phyloP scores from a whole-genome alignment of 305 asterid species.

The Ruellia speciosa region DNA sequence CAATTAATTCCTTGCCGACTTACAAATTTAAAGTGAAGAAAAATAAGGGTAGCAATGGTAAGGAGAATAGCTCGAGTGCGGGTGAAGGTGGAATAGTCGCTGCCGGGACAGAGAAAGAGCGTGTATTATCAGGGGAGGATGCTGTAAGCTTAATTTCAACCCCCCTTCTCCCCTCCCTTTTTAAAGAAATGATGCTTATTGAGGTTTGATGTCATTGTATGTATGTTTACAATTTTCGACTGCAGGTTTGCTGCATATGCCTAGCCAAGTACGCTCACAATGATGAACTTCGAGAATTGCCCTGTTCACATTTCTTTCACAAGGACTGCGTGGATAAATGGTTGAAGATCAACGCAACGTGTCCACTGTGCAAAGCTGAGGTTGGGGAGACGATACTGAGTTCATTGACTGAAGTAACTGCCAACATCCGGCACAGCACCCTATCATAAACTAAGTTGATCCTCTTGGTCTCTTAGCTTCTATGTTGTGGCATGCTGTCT shows the following conservation, averaged over 20 bases:
- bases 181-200: background rate
- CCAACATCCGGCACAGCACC: constrained; percentile 39
- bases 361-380: constrained; percentile 94
- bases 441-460: background rate
- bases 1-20: constrained; percentile 81
- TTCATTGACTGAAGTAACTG: constrained; percentile 59
- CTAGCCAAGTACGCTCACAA: constrained; percentile 75
- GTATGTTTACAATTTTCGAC: background rate
- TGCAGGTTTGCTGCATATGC: constrained; percentile 93
- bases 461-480: background rate
- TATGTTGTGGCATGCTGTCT: background rate
- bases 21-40: constrained; percentile 66
- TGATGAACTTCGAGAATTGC: constrained; percentile 80
- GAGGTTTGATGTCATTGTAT: background rate
- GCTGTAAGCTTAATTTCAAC: constrained; percentile 42
- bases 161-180: background rate
- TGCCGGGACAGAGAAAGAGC: constrained; percentile 87
- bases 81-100: constrained; percentile 79
- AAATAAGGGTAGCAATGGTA: constrained; percentile 35
- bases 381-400: constrained; percentile 66
- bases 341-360: constrained; percentile 80
- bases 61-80: constrained; percentile 26
- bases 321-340: constrained; percentile 93
- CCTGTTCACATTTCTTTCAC: constrained; percentile 88
- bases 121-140: constrained; percentile 76